A percentile compares a stretch with the other conserved stretches of the same genome.
Conservation (phyloP, 352 stramenopile genomes). For the Phytophthora idaei region DNA sequence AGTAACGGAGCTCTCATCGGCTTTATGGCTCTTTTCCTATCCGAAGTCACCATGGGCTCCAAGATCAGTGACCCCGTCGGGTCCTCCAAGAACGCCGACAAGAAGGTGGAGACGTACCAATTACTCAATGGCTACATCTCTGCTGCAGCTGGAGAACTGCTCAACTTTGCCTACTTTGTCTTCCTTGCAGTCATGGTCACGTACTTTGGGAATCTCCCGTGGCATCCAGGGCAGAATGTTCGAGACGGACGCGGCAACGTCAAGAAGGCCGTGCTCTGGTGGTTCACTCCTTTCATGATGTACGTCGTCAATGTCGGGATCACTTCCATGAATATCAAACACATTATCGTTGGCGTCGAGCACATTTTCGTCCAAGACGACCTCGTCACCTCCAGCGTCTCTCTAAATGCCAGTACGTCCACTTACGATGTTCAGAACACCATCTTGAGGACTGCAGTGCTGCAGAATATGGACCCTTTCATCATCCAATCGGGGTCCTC, state of each 20-base stretch:
- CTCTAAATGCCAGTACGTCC: not conserved
- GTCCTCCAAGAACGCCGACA: constrained; percentile 40
- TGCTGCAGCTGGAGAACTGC: constrained; percentile 26
- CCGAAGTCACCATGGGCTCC: constrained; percentile 39
- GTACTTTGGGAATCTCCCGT: constrained; percentile 43
- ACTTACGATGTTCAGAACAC: constrained; percentile 43
- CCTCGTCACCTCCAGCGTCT: constrained; percentile 18
- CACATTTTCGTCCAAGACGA: constrained; percentile 43
- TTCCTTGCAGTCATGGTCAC: constrained; percentile 49
- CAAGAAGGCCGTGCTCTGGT: constrained; percentile 38
- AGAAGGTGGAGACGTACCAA: constrained; percentile 42
- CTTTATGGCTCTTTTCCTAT: constrained; percentile 35
- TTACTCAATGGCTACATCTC: constrained; percentile 44
- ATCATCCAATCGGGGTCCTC: constrained; percentile 34
- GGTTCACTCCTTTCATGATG: constrained; percentile 41
- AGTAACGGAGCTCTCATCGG: constrained; percentile 31
- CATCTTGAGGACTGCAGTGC: constrained; percentile 40
- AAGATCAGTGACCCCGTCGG: constrained; percentile 37
- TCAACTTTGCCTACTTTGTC: constrained; percentile 40
- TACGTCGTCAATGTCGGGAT: constrained; percentile 51
- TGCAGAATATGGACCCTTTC: constrained; percentile 34
- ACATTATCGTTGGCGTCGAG: constrained; percentile 34
- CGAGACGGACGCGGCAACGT: constrained; percentile 19
- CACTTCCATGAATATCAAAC: constrained; percentile 43
- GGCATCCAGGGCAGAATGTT: constrained; percentile 37